Percentiles rank a stretch among this genome's conserved stretches.
These are phyloP conservation scores for Cyberlindnera xylosilytica DNA, from an alignment of 805 yeast genomes.

Conservation along the genomic window DNA sequence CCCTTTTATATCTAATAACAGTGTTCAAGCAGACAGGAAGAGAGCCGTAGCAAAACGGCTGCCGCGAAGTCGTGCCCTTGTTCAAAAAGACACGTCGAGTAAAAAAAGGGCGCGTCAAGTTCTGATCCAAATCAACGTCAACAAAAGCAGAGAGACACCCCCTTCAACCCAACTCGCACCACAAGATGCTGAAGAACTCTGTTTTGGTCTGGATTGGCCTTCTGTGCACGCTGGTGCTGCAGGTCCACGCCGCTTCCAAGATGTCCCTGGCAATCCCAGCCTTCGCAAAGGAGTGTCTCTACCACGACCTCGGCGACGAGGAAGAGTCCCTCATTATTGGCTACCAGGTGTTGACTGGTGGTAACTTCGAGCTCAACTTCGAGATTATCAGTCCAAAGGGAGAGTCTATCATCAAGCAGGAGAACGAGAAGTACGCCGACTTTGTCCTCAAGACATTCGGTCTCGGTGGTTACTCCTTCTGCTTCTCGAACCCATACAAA, in stretches of 20 bases:
- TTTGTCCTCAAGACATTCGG: constrained; percentile 54
- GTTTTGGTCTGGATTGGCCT: constrained; percentile 7
- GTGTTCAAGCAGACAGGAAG: too few relatives aligned
- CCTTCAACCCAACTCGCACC: background rate
- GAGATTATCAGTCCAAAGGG: constrained; percentile 55
- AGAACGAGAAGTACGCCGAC: constrained; percentile 62
- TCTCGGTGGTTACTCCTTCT: constrained; percentile 62
- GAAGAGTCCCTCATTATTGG: constrained; percentile 39
- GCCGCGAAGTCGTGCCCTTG: constrained; percentile 1
- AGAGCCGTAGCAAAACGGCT: too few relatives aligned
- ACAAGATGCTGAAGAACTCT: constrained; percentile 5
- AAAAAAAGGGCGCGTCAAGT: constrained; percentile 7
- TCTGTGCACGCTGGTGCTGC: constrained; percentile 4
- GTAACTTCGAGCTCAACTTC: constrained; percentile 65
- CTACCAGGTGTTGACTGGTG: constrained; percentile 57
- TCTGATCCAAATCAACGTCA: constrained; percentile 1
- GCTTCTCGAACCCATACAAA: constrained; percentile 63
- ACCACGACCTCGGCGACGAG: constrained; percentile 33
- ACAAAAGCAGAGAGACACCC: background rate
- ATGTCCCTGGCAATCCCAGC: constrained; percentile 29
- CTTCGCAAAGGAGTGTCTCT: constrained; percentile 43
- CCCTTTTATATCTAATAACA: too few relatives aligned
- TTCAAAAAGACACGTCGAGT: constrained; percentile 11
- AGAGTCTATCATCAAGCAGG: constrained; percentile 43
- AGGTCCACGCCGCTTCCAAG: constrained; percentile 19